These are phyloP conservation scores for Aureobasidium sp. DNA, from an alignment of 2,329 filamentous ascomycete genomes.

Conservation along the genomic window DNA sequence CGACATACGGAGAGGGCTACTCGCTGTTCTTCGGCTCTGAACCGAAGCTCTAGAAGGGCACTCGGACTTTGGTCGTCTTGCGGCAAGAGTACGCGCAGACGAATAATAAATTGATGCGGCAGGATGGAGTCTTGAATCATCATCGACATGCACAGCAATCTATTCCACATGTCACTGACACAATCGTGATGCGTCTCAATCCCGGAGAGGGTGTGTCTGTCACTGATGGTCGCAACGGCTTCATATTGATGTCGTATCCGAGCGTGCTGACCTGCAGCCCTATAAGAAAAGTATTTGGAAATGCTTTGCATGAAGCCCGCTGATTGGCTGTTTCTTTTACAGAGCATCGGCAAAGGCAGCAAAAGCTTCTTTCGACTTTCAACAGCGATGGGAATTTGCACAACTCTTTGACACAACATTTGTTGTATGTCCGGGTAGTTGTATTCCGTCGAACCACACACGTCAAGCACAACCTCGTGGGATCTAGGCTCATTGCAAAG, in stretches of 20 bases:
- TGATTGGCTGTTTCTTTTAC: neutral
- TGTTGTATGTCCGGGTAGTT: neutral
- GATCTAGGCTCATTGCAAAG: neutral
- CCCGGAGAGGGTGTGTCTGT: neutral
- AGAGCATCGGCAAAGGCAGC: neutral
- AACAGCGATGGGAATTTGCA: neutral
- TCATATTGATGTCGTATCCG: neutral
- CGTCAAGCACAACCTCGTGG: neutral
- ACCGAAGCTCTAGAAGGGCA: neutral
- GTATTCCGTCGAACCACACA: neutral
- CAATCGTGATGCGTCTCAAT: neutral
- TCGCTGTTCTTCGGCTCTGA: neutral
- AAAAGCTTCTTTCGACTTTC: neutral
- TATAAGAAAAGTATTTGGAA: constrained; percentile 6
- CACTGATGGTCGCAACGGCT: neutral
- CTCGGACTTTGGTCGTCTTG: neutral
- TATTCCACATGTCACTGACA: constrained; percentile 1
- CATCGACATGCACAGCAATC: neutral
- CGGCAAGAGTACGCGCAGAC: neutral
- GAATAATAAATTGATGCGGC: neutral
- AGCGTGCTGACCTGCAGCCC: neutral
- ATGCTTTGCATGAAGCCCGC: neutral
- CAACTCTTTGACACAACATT: neutral
- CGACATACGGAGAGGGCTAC: neutral
- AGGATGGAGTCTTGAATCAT: neutral